Conservation (phyloP, 108 stramenopile species). For the Skeletonema grethae region DNA sequence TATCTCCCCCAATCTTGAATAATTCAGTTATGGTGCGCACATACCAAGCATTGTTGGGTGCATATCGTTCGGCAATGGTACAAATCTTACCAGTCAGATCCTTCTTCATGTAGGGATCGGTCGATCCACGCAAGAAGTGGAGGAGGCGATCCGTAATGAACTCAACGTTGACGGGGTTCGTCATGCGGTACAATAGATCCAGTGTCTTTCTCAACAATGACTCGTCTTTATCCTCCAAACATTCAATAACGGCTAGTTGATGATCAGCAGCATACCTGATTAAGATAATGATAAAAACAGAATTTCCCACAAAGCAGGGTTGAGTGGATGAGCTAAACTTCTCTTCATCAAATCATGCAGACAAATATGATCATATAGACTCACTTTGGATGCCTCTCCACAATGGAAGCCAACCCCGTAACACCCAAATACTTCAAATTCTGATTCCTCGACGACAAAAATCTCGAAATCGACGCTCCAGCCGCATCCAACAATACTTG, state of each 20-base stretch:
- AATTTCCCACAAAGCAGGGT: no score
- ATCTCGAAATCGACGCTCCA: slow-evolving; percentile 90
- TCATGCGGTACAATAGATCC: slow-evolving; percentile 97
- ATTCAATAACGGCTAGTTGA: slow-evolving; percentile 99
- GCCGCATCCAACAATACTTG: slow-evolving; percentile 96
- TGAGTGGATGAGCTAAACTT: no score
- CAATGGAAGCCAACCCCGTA: slow-evolving; percentile 95
- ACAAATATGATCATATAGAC: no score
- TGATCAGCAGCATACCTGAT: slow-evolving; percentile 89
- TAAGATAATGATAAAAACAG: no score
- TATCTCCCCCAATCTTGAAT: slow-evolving; percentile 94
- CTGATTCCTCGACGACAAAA: slow-evolving; percentile 90
- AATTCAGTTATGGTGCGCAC: slow-evolving; percentile 58
- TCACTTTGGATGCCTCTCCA: slow-evolving; percentile 89
- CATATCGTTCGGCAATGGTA: slow-evolving; percentile 94
- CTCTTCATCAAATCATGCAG: no score
- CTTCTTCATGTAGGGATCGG: slow-evolving; percentile 88
- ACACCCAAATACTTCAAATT: slow-evolving; percentile 98
- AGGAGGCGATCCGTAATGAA: slow-evolving; percentile 95
- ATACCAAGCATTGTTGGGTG: slow-evolving; percentile 96
- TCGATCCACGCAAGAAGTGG: slow-evolving; percentile 81
- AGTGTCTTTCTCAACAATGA: slow-evolving; percentile 97
- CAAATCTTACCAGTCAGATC: slow-evolving; percentile 94
- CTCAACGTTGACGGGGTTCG: slow-evolving; percentile 98
- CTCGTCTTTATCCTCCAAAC: slow-evolving; percentile 98